Evolutionary conservation across 306 rosid genomes (phyloP), one percentile per base, ranked within the genome.

Genomic region (Argentina anserina): DNA sequence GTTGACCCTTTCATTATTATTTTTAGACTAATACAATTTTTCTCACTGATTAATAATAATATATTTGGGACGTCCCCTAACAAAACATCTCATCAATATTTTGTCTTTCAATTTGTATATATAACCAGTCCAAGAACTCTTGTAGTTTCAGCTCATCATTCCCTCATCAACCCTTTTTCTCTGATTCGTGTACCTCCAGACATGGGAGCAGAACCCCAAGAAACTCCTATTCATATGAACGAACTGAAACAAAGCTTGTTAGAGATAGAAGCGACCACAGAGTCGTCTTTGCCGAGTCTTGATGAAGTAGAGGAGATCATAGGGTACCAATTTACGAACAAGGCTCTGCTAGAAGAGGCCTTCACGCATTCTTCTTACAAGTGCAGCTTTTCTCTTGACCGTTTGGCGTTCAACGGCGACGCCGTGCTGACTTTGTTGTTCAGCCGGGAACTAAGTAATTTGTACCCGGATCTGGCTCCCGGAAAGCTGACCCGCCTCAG

Each of bases 401-500:
- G 89, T 3, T 71, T 90, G 31, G 92, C 75, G 76, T 87, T 72
- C 23, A 69, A 85, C 0, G 96, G 92, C 0, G 96, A 90, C 9
- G 81, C 89, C 0, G 87, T 90, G 46, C 53, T 90, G 28, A 78
- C 70, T 47, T 10, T 87, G 15, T 36, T 87, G 39, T 65, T 85
- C 3, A 72, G 89, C 1, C 81, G 62, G 42, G 87, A 85, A 41
- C 92, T 90, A 76, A 40, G 37, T 67, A n/a, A n/a, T 53, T 2
- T n/a, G 28, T 78, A 85, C 65, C 86, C 87, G 28, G 34, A 40
- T 12, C 42, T 84, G 17, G 29, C 76, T 0, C 81, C 86, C 0
- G 92, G 92, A 5, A 55, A n/a, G 0, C 26, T 87, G 75, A 90
- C 96, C 21, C 83, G 76, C 4, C 83, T 90, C 31, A 81, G 90